Percentiles rank a stretch among this genome's conserved stretches.
Conservation (phyloP, 202 grass and related monocot genomes). For the Setaria italica region DNA sequence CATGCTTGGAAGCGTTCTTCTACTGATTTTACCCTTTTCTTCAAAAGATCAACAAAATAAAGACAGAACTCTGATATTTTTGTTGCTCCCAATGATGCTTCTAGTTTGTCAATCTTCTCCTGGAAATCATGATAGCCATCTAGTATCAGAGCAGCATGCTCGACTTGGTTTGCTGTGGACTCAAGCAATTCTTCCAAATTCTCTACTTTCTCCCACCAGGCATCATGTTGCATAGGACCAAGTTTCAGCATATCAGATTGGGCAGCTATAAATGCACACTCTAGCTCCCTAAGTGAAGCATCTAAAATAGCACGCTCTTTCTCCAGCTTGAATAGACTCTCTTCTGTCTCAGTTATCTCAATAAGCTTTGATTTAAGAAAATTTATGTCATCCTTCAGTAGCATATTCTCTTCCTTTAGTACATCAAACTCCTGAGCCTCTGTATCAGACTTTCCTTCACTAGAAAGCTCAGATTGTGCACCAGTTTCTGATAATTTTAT, state of each 20-base stretch:
- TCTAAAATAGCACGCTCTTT: conserved; percentile 71
- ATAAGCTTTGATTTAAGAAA: conserved; percentile 59
- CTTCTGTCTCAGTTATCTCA: conserved; percentile 67
- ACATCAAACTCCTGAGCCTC: conserved; percentile 58
- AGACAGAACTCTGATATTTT: conserved; percentile 58
- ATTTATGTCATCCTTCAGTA: conserved; percentile 68
- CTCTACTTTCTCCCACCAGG: conserved; percentile 72
- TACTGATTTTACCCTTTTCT: conserved; percentile 68
- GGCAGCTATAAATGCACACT: conserved; percentile 59
- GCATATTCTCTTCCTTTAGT: conserved; percentile 65
- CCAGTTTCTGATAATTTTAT: conserved; percentile 68
- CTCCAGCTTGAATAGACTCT: conserved; percentile 65
- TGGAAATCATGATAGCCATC: conserved; percentile 52
- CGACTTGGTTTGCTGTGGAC: conserved; percentile 53
- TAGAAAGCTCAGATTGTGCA: conserved; percentile 42
- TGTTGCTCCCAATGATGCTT: conserved; percentile 54
- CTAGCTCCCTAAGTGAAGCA: conserved; percentile 58
- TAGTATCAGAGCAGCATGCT: conserved; percentile 53
- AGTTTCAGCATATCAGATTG: conserved; percentile 64
- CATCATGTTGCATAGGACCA: conserved; percentile 56
- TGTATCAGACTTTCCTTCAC: conserved; percentile 50
- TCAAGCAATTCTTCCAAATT: conserved; percentile 66
- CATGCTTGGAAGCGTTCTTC: conserved; percentile 68
- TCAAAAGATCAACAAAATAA: conserved; percentile 65
- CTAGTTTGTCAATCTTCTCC: conserved; percentile 60